Percentiles rank a stretch among this genome's conserved stretches.
Conservation (phyloP, 768 basidiomycete genomes). For the Suillus cothurnatus region DNA sequence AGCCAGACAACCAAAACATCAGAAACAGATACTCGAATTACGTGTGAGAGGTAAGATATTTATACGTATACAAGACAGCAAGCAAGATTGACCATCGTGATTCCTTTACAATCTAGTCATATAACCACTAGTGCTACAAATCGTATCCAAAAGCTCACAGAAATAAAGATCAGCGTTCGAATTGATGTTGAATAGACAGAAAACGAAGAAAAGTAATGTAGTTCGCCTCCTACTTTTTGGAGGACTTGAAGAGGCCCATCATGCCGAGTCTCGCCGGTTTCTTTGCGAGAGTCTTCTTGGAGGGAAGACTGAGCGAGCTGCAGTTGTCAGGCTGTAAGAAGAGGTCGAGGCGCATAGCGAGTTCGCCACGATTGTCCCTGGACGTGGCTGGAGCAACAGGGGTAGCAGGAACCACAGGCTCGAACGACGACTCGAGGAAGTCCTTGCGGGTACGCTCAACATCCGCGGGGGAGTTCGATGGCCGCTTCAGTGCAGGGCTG, state of each 20-base stretch:
- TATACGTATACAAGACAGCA: background rate
- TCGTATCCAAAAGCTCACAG: background rate
- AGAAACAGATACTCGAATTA: background rate
- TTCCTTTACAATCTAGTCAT: background rate
- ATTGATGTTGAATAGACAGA: background rate
- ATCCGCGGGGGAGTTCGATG: constrained; percentile 40
- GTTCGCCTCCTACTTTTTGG: constrained; percentile 20
- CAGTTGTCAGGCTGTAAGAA: constrained; percentile 9
- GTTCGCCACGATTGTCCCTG: constrained; percentile 5
- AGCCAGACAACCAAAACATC: background rate
- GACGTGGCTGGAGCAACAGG: constrained; percentile 9
- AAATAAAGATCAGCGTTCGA: constrained; percentile 6
- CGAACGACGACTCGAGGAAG: constrained; percentile 49
- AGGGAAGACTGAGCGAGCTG: constrained; percentile 14
- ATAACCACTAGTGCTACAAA: constrained; percentile 9
- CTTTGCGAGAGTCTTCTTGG: constrained; percentile 23
- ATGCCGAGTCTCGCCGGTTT: constrained; percentile 28
- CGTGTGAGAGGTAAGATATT: background rate
- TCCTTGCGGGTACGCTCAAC: constrained; percentile 36
- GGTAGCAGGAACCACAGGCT: constrained; percentile 26
- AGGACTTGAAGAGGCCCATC: constrained; percentile 35
- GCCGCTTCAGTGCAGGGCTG: constrained; percentile 32
- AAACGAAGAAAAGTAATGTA: background rate
- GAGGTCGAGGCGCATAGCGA: constrained; percentile 12
- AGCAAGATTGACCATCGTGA: background rate